Evolutionary conservation across 805 yeast genomes (phyloP).

Genomic region (Candida koratica): DNA sequence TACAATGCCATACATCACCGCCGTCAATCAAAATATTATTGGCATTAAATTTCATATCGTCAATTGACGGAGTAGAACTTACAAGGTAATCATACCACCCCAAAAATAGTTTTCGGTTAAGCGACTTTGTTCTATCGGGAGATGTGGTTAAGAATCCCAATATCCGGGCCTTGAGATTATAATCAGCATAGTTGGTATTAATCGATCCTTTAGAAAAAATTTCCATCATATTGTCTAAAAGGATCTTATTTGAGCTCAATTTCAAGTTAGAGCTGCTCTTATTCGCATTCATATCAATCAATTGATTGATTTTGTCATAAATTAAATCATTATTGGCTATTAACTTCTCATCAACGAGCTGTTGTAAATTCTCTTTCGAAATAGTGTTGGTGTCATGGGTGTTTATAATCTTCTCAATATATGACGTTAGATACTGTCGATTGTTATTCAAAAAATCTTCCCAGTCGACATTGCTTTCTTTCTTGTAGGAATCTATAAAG

Average conservation of each 20-base stretch:
- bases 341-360: constrained; percentile 19
- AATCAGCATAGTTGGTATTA: constrained; percentile 39
- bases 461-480: constrained; percentile 19
- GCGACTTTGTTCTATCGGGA: constrained; percentile 18
- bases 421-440: constrained; percentile 18
- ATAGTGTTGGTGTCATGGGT: constrained; percentile 15
- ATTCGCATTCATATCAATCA: constrained; percentile 21
- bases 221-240: constrained; percentile 29
- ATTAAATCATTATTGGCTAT: constrained; percentile 22
- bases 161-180: constrained; percentile 34
- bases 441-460: constrained; percentile 21
- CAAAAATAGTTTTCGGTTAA: constrained; percentile 25
- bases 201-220: constrained; percentile 30
- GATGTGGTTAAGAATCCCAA: constrained; percentile 36
- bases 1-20: constrained; percentile 33
- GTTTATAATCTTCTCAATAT: constrained; percentile 10
- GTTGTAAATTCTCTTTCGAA: constrained; percentile 22
- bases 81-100: constrained; percentile 40
- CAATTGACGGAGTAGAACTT: constrained; percentile 21
- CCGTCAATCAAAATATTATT: constrained; percentile 36
- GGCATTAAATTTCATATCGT: constrained; percentile 32
- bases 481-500: constrained; percentile 27
- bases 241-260: constrained; percentile 17
- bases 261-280: constrained; percentile 8
- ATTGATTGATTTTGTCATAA: constrained; percentile 20